Base-by-base conservation (phyloP, 352 stramenopile genomes). In the Halophytophthora batemanensis region DNA sequence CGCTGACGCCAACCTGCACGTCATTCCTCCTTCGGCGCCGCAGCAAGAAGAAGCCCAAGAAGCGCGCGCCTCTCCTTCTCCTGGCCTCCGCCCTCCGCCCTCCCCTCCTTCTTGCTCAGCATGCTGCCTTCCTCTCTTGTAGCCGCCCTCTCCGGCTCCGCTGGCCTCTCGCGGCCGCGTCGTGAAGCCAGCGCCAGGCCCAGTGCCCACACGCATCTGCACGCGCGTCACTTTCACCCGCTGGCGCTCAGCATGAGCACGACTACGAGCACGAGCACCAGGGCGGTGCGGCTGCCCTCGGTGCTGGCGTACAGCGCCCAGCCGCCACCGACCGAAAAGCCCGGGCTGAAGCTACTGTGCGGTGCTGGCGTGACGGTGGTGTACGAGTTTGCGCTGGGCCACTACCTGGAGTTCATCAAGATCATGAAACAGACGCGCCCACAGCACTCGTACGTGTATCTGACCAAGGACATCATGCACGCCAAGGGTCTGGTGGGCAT, bases 331-430 rank as follows among this genome's bases (percentile, higher is more conserved):
- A 50, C 56, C 13, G 80, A 93, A 49, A 80, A 72, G 23, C 81
- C 85, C 1, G 69, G 65, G 5, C 59, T 86, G 35, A 95, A 96
- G 77, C 66, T 96, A 37, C 55, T 96, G 22, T 86, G 96, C 46
- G 83, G 82, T 25, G 82, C 82, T 15, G 72, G 76, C 21, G 88
- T 97, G 14, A 91, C 87, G 35, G 66, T 96, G 53, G 60, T 77
- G 17, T 98, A 95, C 63, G 92, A 98, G 72, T 71, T 91, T 41
- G 78, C 78, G 19, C 51, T 90, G 13, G 91, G 90, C 29, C 90
- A 98, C 74, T 93, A 88, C 66, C 63, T 97, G 23, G 92, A 98
- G 64, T 97, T 97, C 71, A 74, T 97, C 54, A 98, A 98, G 71
- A 95, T 98, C 74, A 87, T 93, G 68, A 96, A 96, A 72, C 86